Base-by-base conservation (phyloP, 768 basidiomycete genomes). In the Russula olivacea region DNA sequence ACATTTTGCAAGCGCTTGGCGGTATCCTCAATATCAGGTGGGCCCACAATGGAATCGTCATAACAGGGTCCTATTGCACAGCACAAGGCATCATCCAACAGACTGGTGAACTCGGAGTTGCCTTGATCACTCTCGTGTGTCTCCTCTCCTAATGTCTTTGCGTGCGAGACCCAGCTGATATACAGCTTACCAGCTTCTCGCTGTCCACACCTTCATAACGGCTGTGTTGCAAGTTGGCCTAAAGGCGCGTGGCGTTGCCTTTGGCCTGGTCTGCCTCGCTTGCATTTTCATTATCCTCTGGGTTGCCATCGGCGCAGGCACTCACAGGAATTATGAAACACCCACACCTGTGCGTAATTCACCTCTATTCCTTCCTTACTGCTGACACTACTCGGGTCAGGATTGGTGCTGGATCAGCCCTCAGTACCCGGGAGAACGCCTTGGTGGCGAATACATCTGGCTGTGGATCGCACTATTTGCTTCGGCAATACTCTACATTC, bases 371-470 rank as follows among this genome's bases (percentile, higher is more conserved):
- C 41, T 12, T 45, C 38, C 47, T 49, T 43, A 2, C 49, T 59
- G 17, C 59, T 21, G 51, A 47, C 30, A 12, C 58, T 71, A 70
- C 19, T 19, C 3, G 12, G 3, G 9, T 30, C 38, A 65, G 54
- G 75, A 75, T 60, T 78, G 79, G 79, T 81, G 79, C 66, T 79
- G 78, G 78, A 75, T 81, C 58, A 71, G 73, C 40, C 47, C 69
- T 4, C 45, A 69, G 11, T 75, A 71, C 66, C 32, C 68, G 2
- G 63, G 63, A 2, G 72, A 76, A 63, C 72, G 75, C n/a, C 70
- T 79, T 17, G 73, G 63, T 51, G 78, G 76, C 2, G 78, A 79
- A 67, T 80, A 80, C 58, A 25, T 78, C 17, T 80, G 80, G 80
- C 70, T 80, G 51, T 79, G 80, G 80, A 49, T 76, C 40, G 72